Conservation (phyloP, 2,329 filamentous ascomycete genomes). For the Phialophora expanda region DNA sequence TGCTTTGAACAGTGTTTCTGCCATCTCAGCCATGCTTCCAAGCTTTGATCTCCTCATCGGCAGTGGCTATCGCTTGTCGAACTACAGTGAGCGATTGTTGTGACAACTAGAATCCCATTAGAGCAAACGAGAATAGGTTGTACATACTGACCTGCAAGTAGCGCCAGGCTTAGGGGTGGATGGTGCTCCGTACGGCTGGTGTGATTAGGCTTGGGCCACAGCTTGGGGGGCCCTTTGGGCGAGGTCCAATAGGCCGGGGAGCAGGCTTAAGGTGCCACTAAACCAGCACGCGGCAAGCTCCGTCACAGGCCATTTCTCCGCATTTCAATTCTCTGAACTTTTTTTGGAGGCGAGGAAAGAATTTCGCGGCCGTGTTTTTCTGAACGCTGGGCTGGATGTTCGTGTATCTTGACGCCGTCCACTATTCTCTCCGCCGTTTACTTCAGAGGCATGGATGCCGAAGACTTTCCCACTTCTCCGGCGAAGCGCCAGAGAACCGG, state of each 20-base stretch:
- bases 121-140: background rate
- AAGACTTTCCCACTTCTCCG: constrained; percentile 37
- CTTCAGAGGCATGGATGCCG: constrained; percentile 26
- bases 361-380: background rate
- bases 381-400: background rate
- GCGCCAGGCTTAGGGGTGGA: no score
- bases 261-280: background rate
- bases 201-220: no score
- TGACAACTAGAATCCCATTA: background rate
- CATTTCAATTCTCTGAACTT: constrained; percentile 7
- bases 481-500: constrained; percentile 35
- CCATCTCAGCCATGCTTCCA: no score
- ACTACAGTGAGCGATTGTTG: background rate
- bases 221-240: no score
- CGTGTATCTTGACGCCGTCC: background rate
- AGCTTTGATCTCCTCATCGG: no score
- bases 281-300: background rate
- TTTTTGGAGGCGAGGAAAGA: constrained; percentile 1
- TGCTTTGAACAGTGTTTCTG: no score
- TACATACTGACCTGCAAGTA: no score
- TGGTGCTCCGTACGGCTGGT: no score
- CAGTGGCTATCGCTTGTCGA: no score
- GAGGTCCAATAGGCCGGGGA: background rate
- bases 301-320: background rate
- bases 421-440: background rate